Percentiles rank a stretch among this genome's conserved stretches.
These are phyloP conservation scores for Jatropha curcas DNA, from an alignment of 345 rosid genomes.

Conservation along the genomic window DNA sequence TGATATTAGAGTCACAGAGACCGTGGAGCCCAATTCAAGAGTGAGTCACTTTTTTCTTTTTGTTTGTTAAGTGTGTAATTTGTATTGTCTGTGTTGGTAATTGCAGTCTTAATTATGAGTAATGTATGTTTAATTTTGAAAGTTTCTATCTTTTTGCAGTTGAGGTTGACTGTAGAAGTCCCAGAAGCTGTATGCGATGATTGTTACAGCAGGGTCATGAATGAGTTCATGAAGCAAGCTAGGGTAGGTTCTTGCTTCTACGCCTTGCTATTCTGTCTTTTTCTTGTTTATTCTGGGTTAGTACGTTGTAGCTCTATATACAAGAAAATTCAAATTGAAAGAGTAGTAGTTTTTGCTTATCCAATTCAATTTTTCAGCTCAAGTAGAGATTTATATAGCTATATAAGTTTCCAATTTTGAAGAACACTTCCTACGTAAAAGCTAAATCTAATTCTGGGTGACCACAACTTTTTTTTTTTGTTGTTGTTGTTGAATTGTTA, in stretches of 20 bases:
- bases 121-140: background rate
- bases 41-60: constrained; percentile 35
- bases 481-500: background rate
- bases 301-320: background rate
- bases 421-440: background rate
- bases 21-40: constrained; percentile 60
- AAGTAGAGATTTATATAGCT: too few relatives aligned
- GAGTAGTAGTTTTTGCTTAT: too few relatives aligned
- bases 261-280: too few relatives aligned
- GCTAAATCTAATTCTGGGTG: background rate
- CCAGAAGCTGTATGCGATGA: constrained; percentile 72
- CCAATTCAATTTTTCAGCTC: too few relatives aligned
- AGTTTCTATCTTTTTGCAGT: constrained; percentile 30
- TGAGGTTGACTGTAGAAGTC: constrained; percentile 72
- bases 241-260: constrained; percentile 47
- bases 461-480: background rate
- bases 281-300: background rate
- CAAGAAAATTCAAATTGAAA: too few relatives aligned
- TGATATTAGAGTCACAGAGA: constrained; percentile 58
- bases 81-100: background rate
- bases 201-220: constrained; percentile 69
- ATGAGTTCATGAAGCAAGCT: constrained; percentile 65
- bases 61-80: background rate
- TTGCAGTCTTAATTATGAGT: background rate
- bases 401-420: background rate